Evolutionary conservation across 495 filamentous ascomycete genomes (phyloP).

Genomic region (Neurospora cerealis): DNA sequence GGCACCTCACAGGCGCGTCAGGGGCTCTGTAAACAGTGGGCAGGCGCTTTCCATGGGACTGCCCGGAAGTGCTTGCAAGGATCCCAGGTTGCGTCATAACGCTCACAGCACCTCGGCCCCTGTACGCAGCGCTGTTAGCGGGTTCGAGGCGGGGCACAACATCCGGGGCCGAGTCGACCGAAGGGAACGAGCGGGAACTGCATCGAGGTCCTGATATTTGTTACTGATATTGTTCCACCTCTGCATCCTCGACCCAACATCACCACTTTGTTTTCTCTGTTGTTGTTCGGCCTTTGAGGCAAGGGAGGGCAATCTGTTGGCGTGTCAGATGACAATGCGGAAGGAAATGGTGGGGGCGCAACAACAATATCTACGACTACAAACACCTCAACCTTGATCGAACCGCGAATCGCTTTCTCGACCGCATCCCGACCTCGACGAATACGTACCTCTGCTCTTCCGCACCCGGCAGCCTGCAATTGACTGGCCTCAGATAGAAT

Average conservation of each 20-base stretch:
- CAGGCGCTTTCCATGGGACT: neutral
- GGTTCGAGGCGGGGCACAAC: slow-evolving; percentile 35
- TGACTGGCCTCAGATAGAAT: slow-evolving; percentile 1
- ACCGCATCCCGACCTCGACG: neutral
- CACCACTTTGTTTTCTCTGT: neutral
- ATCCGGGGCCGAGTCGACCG: neutral
- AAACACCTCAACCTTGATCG: neutral
- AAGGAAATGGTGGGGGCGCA: neutral
- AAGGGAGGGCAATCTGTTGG: neutral
- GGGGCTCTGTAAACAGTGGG: neutral
- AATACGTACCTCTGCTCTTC: neutral
- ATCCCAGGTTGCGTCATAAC: slow-evolving; percentile 16
- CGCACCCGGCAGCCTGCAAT: neutral
- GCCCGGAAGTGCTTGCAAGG: neutral
- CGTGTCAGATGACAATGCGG: neutral
- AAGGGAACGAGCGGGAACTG: neutral
- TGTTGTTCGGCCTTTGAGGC: neutral
- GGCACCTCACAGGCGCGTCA: neutral
- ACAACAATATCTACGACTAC: neutral
- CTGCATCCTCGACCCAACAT: neutral
- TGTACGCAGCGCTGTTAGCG: slow-evolving; percentile 48
- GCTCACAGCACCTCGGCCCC: neutral
- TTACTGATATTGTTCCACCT: neutral
- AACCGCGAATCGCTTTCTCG: neutral
- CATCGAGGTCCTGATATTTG: neutral